Conservation (phyloP, 306 rosid genomes). For the Cucurbita moschata region DNA sequence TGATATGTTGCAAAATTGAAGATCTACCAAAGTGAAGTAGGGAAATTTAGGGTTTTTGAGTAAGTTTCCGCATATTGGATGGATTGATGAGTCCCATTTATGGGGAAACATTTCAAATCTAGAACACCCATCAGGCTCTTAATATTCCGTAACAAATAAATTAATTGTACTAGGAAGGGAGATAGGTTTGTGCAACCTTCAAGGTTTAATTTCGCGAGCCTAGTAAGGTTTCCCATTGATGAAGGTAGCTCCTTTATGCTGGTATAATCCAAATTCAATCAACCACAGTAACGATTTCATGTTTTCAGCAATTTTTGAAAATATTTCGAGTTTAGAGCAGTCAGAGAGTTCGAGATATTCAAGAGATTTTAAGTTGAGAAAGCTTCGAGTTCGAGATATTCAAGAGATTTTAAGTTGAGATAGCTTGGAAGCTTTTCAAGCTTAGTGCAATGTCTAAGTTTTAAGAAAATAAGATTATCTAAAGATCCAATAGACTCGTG, state of each 20-base stretch:
- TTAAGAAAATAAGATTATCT: too few relatives aligned
- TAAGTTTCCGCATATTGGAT: too few relatives aligned
- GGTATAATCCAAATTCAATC: background rate
- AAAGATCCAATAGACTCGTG: too few relatives aligned
- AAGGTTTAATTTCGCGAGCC: accelerated
- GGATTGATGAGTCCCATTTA: too few relatives aligned
- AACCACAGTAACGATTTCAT: accelerated
- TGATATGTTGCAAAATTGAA: too few relatives aligned
- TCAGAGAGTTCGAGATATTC: background rate
- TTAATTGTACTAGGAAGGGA: background rate
- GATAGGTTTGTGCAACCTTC: background rate
- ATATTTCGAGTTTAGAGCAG: background rate
- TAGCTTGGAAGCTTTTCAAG: too few relatives aligned
- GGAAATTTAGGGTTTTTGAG: too few relatives aligned
- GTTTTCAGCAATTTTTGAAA: background rate
- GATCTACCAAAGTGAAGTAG: too few relatives aligned
- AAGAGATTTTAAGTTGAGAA: background rate
- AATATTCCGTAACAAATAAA: background rate
- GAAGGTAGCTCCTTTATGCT: background rate
- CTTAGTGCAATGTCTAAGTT: too few relatives aligned
- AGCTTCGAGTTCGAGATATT: background rate
- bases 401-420: background rate
- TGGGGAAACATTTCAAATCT: too few relatives aligned
- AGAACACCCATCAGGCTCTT: too few relatives aligned
- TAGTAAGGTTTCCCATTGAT: background rate